A percentile compares a stretch with the other conserved stretches of the same genome.
These are phyloP conservation scores for Pestalotiopsis sp. DNA, from an alignment of 2,329 filamentous ascomycete species.

Conservation along the genomic window DNA sequence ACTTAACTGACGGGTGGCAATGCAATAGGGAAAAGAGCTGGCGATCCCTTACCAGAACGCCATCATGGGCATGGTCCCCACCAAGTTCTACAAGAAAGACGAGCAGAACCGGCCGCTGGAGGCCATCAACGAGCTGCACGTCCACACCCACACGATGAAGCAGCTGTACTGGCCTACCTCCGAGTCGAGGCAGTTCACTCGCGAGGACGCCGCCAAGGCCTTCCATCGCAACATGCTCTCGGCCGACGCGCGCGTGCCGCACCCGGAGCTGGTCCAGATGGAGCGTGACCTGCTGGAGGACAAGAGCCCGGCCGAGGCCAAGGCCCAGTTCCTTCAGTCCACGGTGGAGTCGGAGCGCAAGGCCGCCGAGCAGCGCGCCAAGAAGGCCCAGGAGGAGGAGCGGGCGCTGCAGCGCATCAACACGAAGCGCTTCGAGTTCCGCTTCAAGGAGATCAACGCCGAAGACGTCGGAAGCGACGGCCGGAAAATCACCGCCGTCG, in stretches of 20 bases:
- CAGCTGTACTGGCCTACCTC: slow-evolving; percentile 68
- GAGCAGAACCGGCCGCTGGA: slow-evolving; percentile 55
- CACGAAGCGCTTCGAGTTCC: slow-evolving; percentile 61
- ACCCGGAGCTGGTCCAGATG: slow-evolving; percentile 62
- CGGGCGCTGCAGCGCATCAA: slow-evolving; percentile 46
- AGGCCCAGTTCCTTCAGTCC: slow-evolving; percentile 40
- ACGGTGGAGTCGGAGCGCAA: slow-evolving; percentile 44
- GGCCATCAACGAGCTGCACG: slow-evolving; percentile 65
- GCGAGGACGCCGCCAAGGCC: slow-evolving; percentile 66
- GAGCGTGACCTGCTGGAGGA: slow-evolving; percentile 50
- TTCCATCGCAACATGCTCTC: slow-evolving; percentile 64
- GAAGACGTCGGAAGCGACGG: slow-evolving; percentile 59
- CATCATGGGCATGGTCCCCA: slow-evolving; percentile 79
- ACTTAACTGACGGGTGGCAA: slow-evolving; percentile 22
- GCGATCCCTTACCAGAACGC: slow-evolving; percentile 78
- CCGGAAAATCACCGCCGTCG: slow-evolving; percentile 52
- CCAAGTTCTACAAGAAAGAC: slow-evolving; percentile 58
- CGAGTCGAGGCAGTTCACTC: slow-evolving; percentile 65
- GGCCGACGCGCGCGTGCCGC: slow-evolving; percentile 62
- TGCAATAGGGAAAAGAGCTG: slow-evolving; percentile 70
- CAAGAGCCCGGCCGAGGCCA: slow-evolving; percentile 37
- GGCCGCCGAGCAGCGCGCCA: slow-evolving; percentile 41
- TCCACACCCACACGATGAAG: slow-evolving; percentile 63
- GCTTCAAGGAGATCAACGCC: slow-evolving; percentile 61
- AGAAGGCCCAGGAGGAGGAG: slow-evolving; percentile 33